Percentiles rank a stretch among this genome's conserved stretches.
These are phyloP conservation scores for Umbelopsis isabellina DNA, from an alignment of 192 early-diverging fungal genomes.

Conservation along the genomic window DNA sequence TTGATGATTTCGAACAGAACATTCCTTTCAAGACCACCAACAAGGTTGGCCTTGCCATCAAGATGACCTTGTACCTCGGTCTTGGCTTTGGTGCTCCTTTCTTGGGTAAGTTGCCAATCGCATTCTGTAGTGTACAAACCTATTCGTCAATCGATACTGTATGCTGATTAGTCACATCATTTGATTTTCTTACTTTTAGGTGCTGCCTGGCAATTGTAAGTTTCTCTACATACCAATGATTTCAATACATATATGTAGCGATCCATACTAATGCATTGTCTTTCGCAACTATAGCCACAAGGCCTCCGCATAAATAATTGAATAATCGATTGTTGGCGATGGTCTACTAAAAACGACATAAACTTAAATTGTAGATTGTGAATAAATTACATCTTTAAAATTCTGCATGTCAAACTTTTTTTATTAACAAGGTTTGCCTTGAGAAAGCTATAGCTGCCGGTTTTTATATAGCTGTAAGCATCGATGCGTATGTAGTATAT, in stretches of 20 bases:
- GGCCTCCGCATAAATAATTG: constrained; percentile 23
- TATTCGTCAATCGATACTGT: not conserved
- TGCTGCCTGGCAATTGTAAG: constrained; percentile 47
- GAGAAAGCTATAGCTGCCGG: not conserved
- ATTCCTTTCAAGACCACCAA: constrained; percentile 64
- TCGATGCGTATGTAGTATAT: not conserved
- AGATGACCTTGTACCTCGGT: constrained; percentile 55
- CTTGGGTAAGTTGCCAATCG: constrained; percentile 38
- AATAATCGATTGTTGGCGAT: not conserved
- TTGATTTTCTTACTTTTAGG: constrained; percentile 20
- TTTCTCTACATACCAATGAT: not conserved
- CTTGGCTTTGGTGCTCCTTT: constrained; percentile 60
- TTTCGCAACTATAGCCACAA: constrained; percentile 34
- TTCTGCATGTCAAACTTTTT: not conserved
- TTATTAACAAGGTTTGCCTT: not conserved
- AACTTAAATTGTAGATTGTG: constrained; percentile 19
- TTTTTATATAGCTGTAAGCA: not conserved
- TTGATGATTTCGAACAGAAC: constrained; percentile 42
- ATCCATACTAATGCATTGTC: not conserved
- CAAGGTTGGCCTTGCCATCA: constrained; percentile 56
- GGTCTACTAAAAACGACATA: constrained; percentile 11
- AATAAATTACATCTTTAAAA: constrained; percentile 18
- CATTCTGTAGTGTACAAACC: not conserved
- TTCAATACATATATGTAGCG: not conserved
- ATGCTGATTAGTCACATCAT: not conserved